These are phyloP conservation scores for Phytophthora lateralis DNA, from an alignment of 352 stramenopile species.

Conservation along the genomic window DNA sequence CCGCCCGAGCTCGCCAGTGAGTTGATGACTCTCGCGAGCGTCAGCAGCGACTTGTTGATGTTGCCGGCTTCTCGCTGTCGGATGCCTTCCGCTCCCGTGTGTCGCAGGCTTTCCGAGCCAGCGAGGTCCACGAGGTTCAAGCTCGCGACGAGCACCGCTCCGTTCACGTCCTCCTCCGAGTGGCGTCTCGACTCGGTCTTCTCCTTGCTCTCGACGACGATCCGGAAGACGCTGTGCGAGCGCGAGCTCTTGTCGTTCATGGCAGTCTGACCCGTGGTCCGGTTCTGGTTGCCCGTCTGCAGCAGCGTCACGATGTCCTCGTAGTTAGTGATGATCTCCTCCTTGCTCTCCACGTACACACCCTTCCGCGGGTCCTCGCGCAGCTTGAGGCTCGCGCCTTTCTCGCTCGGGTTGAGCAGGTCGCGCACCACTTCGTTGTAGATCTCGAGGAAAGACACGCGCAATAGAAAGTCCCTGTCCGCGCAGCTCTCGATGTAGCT, in stretches of 20 bases:
- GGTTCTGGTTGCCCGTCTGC: conserved; percentile 66
- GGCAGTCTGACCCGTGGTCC: conserved; percentile 67
- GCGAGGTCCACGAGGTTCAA: conserved; percentile 98
- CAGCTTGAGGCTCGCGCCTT: conserved; percentile 74
- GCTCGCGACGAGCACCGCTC: conserved; percentile 92
- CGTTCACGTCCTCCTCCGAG: conserved; percentile 74
- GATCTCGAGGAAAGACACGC: conserved; percentile 99
- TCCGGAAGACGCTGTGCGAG: conserved; percentile 84
- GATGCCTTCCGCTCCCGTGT: conserved; percentile 94
- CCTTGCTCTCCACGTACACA: conserved; percentile 96
- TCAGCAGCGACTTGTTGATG: conserved; percentile 97
- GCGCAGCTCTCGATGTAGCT: conserved; percentile 72
- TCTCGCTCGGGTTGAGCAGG: conserved; percentile 82
- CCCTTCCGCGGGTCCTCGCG: conserved; percentile 94
- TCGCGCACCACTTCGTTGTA: conserved; percentile 99
- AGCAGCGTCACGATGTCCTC: conserved; percentile 68
- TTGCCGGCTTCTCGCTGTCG: conserved; percentile 96
- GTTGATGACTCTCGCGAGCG: conserved; percentile 95
- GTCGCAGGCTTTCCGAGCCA: conserved; percentile 95
- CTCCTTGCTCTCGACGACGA: conserved; percentile 85
- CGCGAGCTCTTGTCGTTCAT: conserved; percentile 87
- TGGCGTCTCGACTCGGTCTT: conserved; percentile 50
- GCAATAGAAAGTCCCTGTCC: conserved; percentile 94
- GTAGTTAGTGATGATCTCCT: conserved; percentile 92
- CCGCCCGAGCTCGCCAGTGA: conserved; percentile 51